A percentile compares a stretch with the other conserved stretches of the same genome.
phyloP scores from a whole-genome alignment of 345 rosid genomes.

The Pistacia integerrima region DNA sequence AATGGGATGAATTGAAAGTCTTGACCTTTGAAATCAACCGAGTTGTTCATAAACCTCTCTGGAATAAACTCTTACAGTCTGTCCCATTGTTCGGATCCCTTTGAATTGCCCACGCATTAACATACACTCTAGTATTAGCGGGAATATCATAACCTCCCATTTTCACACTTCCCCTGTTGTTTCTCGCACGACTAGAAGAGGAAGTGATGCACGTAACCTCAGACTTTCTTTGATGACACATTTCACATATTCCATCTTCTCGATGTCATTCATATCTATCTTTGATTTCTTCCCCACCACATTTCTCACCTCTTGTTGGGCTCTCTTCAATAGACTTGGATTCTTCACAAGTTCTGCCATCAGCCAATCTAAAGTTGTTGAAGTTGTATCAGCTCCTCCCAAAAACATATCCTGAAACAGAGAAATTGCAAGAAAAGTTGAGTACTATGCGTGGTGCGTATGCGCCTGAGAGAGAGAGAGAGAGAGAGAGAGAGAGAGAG shows the following conservation, averaged over 20 bases:
- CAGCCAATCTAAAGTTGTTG: slow-evolving; percentile 7
- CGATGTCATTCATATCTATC: neutral
- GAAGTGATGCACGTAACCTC: slow-evolving; percentile 12
- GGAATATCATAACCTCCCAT: slow-evolving; percentile 12
- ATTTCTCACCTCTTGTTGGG: slow-evolving; percentile 12
- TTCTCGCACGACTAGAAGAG: slow-evolving; percentile 13
- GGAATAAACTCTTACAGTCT: slow-evolving; percentile 13
- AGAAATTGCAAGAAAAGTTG: neutral
- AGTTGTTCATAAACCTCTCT: slow-evolving; percentile 4
- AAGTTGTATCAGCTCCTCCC: slow-evolving; percentile 14
- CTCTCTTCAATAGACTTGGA: slow-evolving; percentile 7
- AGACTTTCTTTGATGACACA: slow-evolving; percentile 12
- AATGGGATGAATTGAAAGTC: slow-evolving; percentile 11
- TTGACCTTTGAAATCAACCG: slow-evolving; percentile 5
- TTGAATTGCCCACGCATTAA: slow-evolving; percentile 18
- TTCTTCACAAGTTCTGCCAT: slow-evolving; percentile 20
- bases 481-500: no score
- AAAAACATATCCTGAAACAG: slow-evolving; percentile 15
- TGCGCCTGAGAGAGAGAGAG: neutral
- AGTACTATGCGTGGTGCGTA: no score
- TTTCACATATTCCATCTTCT: slow-evolving; percentile 10
- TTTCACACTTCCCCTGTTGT: neutral
- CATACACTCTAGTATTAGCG: neutral
- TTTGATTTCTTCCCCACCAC: neutral
- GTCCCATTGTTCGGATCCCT: slow-evolving; percentile 18